A percentile compares a stretch with the other conserved stretches of the same genome.
These are phyloP conservation scores for Falciphora oryzae DNA, from an alignment of 2,329 filamentous ascomycete species.

Conservation along the genomic window DNA sequence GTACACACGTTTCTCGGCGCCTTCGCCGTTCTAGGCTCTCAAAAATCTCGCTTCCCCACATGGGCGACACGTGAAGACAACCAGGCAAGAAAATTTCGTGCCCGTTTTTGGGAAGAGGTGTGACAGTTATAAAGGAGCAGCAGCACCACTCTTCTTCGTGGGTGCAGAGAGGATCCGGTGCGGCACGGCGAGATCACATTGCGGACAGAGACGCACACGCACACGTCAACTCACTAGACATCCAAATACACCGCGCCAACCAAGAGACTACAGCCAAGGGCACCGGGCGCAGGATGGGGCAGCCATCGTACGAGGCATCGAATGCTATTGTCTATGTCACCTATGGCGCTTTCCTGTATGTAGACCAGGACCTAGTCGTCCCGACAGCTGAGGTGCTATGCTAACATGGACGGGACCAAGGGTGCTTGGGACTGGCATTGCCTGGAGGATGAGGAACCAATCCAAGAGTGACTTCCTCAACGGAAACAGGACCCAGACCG, in stretches of 20 bases:
- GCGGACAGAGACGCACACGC: neutral
- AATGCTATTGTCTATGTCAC: constrained; percentile 80
- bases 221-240: neutral
- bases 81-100: neutral
- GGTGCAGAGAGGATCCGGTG: neutral
- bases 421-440: constrained; percentile 54
- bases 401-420: constrained; percentile 32
- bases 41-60: neutral
- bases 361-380: neutral
- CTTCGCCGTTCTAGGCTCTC: neutral
- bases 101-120: neutral
- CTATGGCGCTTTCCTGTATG: constrained; percentile 70
- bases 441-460: constrained; percentile 56
- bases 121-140: neutral
- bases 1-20: neutral
- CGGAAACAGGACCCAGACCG: constrained; percentile 77
- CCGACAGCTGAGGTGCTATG: neutral
- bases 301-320: constrained; percentile 68
- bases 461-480: constrained; percentile 66
- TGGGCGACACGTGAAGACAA: neutral
- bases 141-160: neutral
- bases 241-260: neutral
- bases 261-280: neutral
- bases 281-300: constrained; percentile 51
- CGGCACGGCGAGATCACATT: neutral